Conservation (phyloP, 2,329 filamentous ascomycete genomes). For the Ascochyta lentis region DNA sequence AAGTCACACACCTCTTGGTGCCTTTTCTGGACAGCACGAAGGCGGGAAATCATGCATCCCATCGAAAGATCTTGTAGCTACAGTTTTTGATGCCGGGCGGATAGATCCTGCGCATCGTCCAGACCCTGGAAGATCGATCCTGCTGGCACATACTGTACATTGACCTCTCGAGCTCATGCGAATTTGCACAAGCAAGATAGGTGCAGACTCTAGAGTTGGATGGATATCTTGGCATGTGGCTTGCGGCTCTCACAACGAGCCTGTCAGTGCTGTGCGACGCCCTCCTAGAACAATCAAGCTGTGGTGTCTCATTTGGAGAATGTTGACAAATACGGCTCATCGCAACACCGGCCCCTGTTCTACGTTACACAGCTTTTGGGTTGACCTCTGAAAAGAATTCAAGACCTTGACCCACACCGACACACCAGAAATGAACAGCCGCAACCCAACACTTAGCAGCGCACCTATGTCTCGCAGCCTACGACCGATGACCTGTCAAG, state of each 20-base stretch:
- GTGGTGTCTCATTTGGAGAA: background rate
- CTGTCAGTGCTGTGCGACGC: background rate
- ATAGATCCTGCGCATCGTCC: conserved; percentile 4
- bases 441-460: background rate
- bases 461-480: conserved; percentile 1
- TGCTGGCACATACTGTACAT: background rate
- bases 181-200: background rate
- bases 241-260: conserved; percentile 2
- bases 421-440: background rate
- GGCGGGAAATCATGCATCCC: background rate
- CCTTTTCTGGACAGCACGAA: background rate
- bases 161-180: background rate
- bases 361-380: conserved; percentile 15
- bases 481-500: conserved; percentile 9
- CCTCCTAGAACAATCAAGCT: conserved; percentile 3
- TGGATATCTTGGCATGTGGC: background rate
- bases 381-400: background rate
- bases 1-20: background rate
- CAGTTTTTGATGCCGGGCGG: background rate
- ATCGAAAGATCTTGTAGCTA: background rate
- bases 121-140: background rate
- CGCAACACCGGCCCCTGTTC: background rate
- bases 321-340: conserved; percentile 7
- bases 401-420: background rate
- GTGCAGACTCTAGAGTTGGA: background rate